Evolutionary conservation across 805 yeast species (phyloP), one percentile per base, ranked within the genome.

Genomic region (Alloascoidea africana): DNA sequence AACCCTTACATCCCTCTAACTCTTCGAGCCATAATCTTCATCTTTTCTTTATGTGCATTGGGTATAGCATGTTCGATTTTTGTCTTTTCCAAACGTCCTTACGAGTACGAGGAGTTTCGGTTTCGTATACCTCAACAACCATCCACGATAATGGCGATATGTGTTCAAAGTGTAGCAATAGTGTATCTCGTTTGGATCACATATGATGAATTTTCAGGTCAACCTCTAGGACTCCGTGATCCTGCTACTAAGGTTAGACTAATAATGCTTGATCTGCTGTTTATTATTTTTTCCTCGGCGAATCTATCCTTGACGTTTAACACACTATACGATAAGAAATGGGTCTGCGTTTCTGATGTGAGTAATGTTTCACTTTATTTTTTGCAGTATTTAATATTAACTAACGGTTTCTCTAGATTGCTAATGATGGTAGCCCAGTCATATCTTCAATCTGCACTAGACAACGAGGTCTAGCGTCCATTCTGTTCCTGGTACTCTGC

Each of bases 91-190:
- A 69, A 4, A 44, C 52, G 33, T 39, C 49, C 39, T 35, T 39
- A 19, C 16, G 51, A 38, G 16, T n/a, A 17, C n/a, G n/a, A n/a
- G n/a, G n/a, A n/a, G n/a, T n/a, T n/a, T n/a, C n/a, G n/a, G n/a
- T n/a, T n/a, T n/a, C 50, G 59, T 6, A 57, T 83, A 4, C 62
- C 68, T 4, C 94, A 82, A 51, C n/a, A 82, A 50, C 80, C 98
- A 14, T 78, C 94, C 47, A 83, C 97, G 0, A 76, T 87, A 34
- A 85, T 91, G 94, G 91, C 96, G 3, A 69, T 91, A 2, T 75
- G 75, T 38, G 94, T 89, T 3, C 89, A 86, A 50, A 62, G 84
- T 18, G 63, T 76, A 43, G 94, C 95, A 2, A 58, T 84, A 17
- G 68, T 73, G 0, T 91, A 91, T 52, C 66, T 86, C 39, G 58